Evolutionary conservation across 345 rosid species (phyloP), one percentile per base, ranked within the genome.

Genomic region (Eutrema japonicum): DNA sequence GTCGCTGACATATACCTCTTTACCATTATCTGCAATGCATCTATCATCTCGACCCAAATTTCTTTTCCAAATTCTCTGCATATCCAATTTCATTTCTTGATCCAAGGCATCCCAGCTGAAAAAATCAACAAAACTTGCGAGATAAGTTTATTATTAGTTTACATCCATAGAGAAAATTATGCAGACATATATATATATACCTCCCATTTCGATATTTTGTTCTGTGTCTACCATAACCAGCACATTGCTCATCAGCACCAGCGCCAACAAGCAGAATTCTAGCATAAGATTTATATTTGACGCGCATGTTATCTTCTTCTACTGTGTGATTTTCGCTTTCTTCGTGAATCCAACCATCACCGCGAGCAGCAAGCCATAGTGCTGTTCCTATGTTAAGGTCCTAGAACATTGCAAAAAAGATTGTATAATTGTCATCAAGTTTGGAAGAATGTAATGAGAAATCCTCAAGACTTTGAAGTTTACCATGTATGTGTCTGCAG

Each of bases 171-270:
- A 69, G 46, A 38, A 35, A 11, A 12, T 3, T 55, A 2, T 14
- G 57, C 11, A 38, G 5, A n/a, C 11, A 55, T 4, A 8, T 36
- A 54, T 4, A 8, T 36, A 54, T 43, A 26, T 79, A 94, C 99
- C 99, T 84, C 62, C 87, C 92, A 64, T 85, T 64, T 83, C 85
- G 79, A 66, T 84, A 94, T 65, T 89, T 91, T 36, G 98, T 94
- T 82, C 73, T 89, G 72, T 94, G 97, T 67, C 97, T 82, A 68
- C 97, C 96, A 72, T 94, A 94, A 75, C 99, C 99, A 70, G 99
- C 99, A 83, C 99, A 94, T 72, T 92, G 97, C 78, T 94, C 96
- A 79, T 94, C 99, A 30, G 99, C 99, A 52, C 99, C 99, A 50
- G 96, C 85, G 45, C 99, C 99, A 53, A 92, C 92, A 42, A 94